Evolutionary conservation across 139 green algal genomes (phyloP), one percentile per base, ranked within the genome.

Genomic region (Microglena sp.): DNA sequence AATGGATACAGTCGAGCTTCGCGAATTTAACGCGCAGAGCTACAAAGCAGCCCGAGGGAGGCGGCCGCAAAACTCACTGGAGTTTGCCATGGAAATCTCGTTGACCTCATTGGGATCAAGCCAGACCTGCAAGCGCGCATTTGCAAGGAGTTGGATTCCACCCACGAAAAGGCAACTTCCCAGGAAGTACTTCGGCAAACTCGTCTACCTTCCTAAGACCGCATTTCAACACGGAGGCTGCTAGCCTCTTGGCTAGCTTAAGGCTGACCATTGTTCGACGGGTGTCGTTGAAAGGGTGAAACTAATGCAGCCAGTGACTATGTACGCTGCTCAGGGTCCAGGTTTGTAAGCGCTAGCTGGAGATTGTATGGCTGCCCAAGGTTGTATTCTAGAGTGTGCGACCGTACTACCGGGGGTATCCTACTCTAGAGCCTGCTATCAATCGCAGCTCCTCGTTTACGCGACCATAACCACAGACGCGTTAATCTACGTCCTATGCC

Each of bases 41-140:
- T n/a, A n/a, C n/a, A n/a, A n/a, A n/a, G n/a, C n/a, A n/a, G n/a
- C n/a, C n/a, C n/a, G n/a, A n/a, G n/a, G n/a, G n/a, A n/a, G n/a
- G n/a, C n/a, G n/a, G n/a, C n/a, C 6, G 46, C 15, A 7, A 29
- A 7, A 86, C 90, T 89, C 77, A 98, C 93, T 81, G 36, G 94
- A 99, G 84, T 99, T 99, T 74, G 93, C 93, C 93, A 99, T 98
- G 53, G 89, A 95, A 67, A 99, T 97, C 55, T 99, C 93, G 62
- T 93, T 96, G 66, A 97, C 92, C 81, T 99, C 94, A 86, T 98
- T 99, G 79, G 94, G 94, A 71, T 99, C 94, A 55, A 99, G 84
- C 94, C 94, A 99, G 36, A 99, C 88, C 77, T 98, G 96, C 55
- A 57, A n/a, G 28, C 31, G 31, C 3, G 22, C 2, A 4, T 26